Evolutionary conservation across 2,329 filamentous ascomycete genomes (phyloP), one percentile per base, ranked within the genome.

Genomic region (Immersiporthe knoxdaviesiana): DNA sequence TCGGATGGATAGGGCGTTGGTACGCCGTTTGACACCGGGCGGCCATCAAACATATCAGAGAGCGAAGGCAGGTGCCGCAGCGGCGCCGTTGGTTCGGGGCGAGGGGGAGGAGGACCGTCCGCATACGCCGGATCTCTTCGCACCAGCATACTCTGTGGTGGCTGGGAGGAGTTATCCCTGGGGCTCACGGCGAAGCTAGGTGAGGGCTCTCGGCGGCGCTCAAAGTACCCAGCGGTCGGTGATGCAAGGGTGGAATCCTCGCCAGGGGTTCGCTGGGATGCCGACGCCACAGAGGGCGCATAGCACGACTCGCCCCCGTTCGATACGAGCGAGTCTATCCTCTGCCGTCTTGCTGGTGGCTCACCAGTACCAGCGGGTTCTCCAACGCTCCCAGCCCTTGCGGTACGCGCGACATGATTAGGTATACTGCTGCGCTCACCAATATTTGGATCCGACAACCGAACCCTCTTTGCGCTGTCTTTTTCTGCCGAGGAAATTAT

Each of bases 381-480:
- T 32, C 63, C 63, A 27, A 61, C 54, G 41, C 68, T 65, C 4
- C 54, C 68, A 44, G 50, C 44, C 59, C 68, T 63, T 14, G 35
- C 58, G 83, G 81, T 67, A 87, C 85, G 66, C 27, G 81, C 84
- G 27, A 77, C 79, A 47, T 81, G 77, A 70, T 82, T 83, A 47
- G 86, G 84, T 37, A 82, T 83, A 65, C 59, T 82, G 77, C 24
- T 74, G 75, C 39, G 78, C 67, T 69, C 76, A 75, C 32, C 39
- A 37, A 65, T n/a, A 70, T 76, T 27, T 70, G 77, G 74, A 18
- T 87, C 85, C 2, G 77, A 75, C 4, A 84, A 74, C 73, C 84
- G 87, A 10, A 82, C 74, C 54, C 85, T 78, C 69, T 87, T 88
- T 11, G 83, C 81, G 1, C 76, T 77, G 67, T 88, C 84, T 74